A percentile compares a stretch with the other conserved stretches of the same genome.
These are phyloP conservation scores for Wakefieldia striispora DNA, from an alignment of 768 basidiomycete species.

Conservation along the genomic window DNA sequence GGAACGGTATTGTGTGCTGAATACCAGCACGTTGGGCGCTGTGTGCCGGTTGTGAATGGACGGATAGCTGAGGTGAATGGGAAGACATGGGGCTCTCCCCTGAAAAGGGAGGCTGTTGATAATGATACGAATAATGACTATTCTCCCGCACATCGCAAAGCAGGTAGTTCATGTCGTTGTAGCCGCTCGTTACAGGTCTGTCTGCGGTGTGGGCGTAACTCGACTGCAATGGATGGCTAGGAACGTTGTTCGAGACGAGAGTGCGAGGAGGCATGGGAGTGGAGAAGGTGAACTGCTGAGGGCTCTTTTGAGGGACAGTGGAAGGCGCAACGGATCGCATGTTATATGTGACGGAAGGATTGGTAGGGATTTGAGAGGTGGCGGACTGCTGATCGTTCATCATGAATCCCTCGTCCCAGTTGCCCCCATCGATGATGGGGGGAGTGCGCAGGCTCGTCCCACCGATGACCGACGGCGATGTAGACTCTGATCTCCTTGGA, in stretches of 20 bases:
- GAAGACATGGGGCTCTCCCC: slow-evolving; percentile 40
- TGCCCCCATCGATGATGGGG: slow-evolving; percentile 46
- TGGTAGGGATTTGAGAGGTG: slow-evolving; percentile 34
- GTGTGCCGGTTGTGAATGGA: slow-evolving; percentile 34
- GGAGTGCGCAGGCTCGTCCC: slow-evolving; percentile 33
- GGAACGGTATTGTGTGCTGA: slow-evolving; percentile 48
- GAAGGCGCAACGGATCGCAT: slow-evolving; percentile 44
- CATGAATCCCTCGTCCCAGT: slow-evolving; percentile 59
- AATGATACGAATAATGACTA: slow-evolving; percentile 51
- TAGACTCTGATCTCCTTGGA: slow-evolving; percentile 36
- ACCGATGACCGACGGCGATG: slow-evolving; percentile 34
- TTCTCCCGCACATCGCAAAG: slow-evolving; percentile 47
- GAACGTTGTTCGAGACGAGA: slow-evolving; percentile 41
- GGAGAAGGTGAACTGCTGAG: slow-evolving; percentile 43
- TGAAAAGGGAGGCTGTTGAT: slow-evolving; percentile 49
- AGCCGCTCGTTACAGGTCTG: slow-evolving; percentile 46
- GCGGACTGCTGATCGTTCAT: slow-evolving; percentile 44
- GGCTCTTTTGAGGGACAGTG: slow-evolving; percentile 45
- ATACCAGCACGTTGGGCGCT: slow-evolving; percentile 37
- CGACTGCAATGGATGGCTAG: slow-evolving; percentile 35
- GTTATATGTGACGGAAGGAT: slow-evolving; percentile 45
- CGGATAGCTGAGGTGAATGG: slow-evolving; percentile 42
- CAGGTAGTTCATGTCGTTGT: slow-evolving; percentile 46
- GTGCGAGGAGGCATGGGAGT: slow-evolving; percentile 43
- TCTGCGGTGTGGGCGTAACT: slow-evolving; percentile 51